A percentile compares a stretch with the other conserved stretches of the same genome.
phyloP scores from a whole-genome alignment of 2,329 filamentous ascomycete species.

The Setomelanomma holmii region DNA sequence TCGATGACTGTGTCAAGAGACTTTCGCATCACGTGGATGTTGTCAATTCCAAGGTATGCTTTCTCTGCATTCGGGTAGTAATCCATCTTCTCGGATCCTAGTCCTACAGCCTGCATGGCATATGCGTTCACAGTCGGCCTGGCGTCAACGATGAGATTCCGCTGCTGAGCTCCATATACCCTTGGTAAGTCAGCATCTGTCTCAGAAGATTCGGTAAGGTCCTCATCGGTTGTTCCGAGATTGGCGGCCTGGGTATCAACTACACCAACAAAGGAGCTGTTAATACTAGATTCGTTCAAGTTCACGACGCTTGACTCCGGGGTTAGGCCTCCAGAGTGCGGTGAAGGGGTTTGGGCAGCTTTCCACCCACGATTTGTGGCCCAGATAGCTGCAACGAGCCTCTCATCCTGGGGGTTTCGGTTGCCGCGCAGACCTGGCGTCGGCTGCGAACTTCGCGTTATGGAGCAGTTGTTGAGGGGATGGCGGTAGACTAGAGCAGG shows the following conservation, averaged over 20 bases:
- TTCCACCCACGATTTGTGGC: slow-evolving; percentile 63
- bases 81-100: slow-evolving; percentile 97
- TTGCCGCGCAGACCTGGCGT: slow-evolving; percentile 85
- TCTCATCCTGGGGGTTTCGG: slow-evolving; percentile 94
- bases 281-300: slow-evolving; percentile 38
- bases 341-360: slow-evolving; percentile 30
- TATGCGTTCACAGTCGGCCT: slow-evolving; percentile 92
- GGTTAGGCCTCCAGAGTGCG: slow-evolving; percentile 33
- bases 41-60: slow-evolving; percentile 93
- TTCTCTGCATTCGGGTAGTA: slow-evolving; percentile 93
- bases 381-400: slow-evolving; percentile 90
- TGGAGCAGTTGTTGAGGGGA: slow-evolving; percentile 94
- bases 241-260: slow-evolving; percentile 30
- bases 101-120: slow-evolving; percentile 90
- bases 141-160: slow-evolving; percentile 94
- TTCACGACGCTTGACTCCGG: slow-evolving; percentile 45
- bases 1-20: slow-evolving; percentile 89
- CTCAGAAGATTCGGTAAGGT: slow-evolving; percentile 45
- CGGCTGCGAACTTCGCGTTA: slow-evolving; percentile 93
- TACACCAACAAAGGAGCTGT: slow-evolving; percentile 45
- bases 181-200: slow-evolving; percentile 42
- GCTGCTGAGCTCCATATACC: slow-evolving; percentile 90
- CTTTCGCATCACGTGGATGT: slow-evolving; percentile 97
- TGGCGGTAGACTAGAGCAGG: slow-evolving; percentile 94
- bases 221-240: slow-evolving; percentile 29